These are phyloP conservation scores for Xerocomellus intermedius DNA, from an alignment of 768 basidiomycete genomes.

Conservation along the genomic window DNA sequence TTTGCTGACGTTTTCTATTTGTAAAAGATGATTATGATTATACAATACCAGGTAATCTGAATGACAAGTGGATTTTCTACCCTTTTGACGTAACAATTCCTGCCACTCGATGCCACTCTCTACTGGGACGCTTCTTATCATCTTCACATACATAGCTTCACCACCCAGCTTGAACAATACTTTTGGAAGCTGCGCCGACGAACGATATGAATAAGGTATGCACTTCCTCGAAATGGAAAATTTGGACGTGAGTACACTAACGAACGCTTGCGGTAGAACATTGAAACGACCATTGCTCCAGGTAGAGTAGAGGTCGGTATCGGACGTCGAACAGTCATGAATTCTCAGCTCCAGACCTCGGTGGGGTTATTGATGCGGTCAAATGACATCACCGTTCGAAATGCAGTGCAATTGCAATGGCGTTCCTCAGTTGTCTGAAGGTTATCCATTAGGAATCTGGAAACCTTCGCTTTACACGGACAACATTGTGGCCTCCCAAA, in stretches of 20 bases:
- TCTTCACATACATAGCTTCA: not conserved
- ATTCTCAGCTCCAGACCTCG: not conserved
- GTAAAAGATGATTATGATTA: not conserved
- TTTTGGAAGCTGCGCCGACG: not conserved
- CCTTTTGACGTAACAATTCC: not conserved
- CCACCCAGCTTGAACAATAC: not conserved
- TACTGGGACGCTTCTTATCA: not conserved
- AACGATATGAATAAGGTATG: not conserved
- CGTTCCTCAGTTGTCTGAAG: not conserved
- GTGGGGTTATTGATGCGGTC: not conserved
- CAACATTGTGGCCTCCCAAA: not conserved
- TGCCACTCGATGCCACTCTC: not conserved
- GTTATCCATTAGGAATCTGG: not conserved
- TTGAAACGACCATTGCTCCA: not conserved
- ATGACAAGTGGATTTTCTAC: not conserved
- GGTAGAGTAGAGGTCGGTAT: not conserved
- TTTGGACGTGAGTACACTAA: conserved; percentile 4
- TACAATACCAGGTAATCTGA: not conserved
- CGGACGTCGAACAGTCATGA: not conserved
- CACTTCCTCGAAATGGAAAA: not conserved
- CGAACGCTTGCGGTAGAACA: not conserved
- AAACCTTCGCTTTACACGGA: not conserved
- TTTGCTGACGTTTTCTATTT: conserved; percentile 12
- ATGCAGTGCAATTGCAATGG: not conserved
- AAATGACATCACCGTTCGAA: not conserved